A percentile compares a stretch with the other conserved stretches of the same genome.
Conservation (phyloP, 73 alveolate genomes). For the Urostyla sp. region DNA sequence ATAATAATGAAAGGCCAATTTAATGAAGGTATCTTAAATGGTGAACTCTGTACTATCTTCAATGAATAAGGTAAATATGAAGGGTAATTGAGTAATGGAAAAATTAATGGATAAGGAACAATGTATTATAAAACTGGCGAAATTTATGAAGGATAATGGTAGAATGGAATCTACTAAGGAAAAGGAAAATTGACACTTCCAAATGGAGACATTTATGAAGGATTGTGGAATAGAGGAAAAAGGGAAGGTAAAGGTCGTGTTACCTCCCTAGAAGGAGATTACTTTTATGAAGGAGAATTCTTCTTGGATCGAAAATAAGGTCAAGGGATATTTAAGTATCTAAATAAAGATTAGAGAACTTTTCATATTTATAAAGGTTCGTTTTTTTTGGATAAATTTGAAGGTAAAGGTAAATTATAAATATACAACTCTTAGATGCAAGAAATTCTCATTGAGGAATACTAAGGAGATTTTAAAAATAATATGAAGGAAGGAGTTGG, state of each 20-base stretch:
- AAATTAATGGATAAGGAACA: slow-evolving; percentile 39
- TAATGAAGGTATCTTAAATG: slow-evolving; percentile 25
- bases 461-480: slow-evolving; percentile 19
- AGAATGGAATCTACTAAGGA: slow-evolving; percentile 44
- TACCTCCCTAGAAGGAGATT: not conserved
- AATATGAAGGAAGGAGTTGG: slow-evolving; percentile 14
- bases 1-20: slow-evolving; percentile 18
- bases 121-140: slow-evolving; percentile 39
- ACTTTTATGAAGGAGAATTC: slow-evolving; percentile 16
- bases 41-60: not conserved
- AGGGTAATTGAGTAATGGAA: slow-evolving; percentile 20
- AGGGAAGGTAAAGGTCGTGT: slow-evolving; percentile 49
- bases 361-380: slow-evolving; percentile 16
- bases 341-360: not conserved
- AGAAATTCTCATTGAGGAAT: slow-evolving; percentile 7
- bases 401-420: slow-evolving; percentile 12
- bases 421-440: not conserved
- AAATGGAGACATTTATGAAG: slow-evolving; percentile 33
- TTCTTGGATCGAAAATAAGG: slow-evolving; percentile 12
- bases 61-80: slow-evolving; percentile 3
- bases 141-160: slow-evolving; percentile 43
- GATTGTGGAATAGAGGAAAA: slow-evolving; percentile 27
- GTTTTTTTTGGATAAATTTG: not conserved
- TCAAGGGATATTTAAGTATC: not conserved
- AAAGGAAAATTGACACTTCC: slow-evolving; percentile 4